Evolutionary conservation across 768 basidiomycete genomes (phyloP).

Genomic region (Tylopilus vinaceipallidus): DNA sequence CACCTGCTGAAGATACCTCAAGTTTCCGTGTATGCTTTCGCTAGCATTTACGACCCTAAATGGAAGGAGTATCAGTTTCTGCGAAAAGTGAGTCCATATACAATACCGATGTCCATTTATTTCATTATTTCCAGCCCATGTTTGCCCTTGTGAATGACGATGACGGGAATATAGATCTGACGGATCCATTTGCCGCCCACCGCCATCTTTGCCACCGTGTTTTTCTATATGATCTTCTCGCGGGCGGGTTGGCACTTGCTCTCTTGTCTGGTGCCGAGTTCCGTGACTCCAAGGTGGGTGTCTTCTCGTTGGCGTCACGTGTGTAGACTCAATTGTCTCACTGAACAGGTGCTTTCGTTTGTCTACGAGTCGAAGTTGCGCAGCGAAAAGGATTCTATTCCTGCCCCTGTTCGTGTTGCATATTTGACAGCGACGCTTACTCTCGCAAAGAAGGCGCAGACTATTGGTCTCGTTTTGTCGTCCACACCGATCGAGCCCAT

Average conservation of each 20-base stretch:
- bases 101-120: neutral
- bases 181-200: slow-evolving; percentile 15
- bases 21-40: slow-evolving; percentile 47
- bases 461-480: neutral
- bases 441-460: slow-evolving; percentile 7
- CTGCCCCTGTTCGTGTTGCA: slow-evolving; percentile 6
- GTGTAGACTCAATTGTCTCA: neutral
- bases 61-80: slow-evolving; percentile 47
- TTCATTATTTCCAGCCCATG: slow-evolving; percentile 52
- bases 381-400: slow-evolving; percentile 13
- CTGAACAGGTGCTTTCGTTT: slow-evolving; percentile 54
- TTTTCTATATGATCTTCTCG: slow-evolving; percentile 49
- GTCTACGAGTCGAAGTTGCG: slow-evolving; percentile 44
- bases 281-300: slow-evolving; percentile 57
- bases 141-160: slow-evolving; percentile 62
- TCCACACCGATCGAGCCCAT: neutral
- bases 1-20: slow-evolving; percentile 43
- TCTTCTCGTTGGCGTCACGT: neutral
- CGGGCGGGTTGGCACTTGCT: slow-evolving; percentile 49
- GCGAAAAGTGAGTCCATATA: slow-evolving; percentile 37
- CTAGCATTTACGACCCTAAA: slow-evolving; percentile 40
- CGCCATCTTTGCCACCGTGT: slow-evolving; percentile 46
- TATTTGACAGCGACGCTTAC: slow-evolving; percentile 3
- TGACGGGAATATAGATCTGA: slow-evolving; percentile 23
- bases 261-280: slow-evolving; percentile 55